Evolutionary conservation across 768 basidiomycete species (phyloP).

Genomic region (Tricholomella constricta): DNA sequence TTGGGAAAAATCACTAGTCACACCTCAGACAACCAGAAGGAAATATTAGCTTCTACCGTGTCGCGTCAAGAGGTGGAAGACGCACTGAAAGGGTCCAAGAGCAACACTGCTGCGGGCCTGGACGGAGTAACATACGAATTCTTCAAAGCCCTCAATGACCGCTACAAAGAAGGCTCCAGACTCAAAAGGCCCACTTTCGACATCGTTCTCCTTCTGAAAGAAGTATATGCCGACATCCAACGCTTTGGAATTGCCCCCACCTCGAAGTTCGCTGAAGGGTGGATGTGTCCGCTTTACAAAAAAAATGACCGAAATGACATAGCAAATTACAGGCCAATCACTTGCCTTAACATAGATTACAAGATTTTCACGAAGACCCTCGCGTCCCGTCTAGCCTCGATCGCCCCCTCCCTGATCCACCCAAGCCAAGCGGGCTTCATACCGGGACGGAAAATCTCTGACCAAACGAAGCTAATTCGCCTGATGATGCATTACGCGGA

Average conservation of each 20-base stretch:
- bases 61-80: constrained; percentile 2
- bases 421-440: constrained; percentile 9
- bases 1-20: background rate
- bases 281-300: constrained; percentile 44
- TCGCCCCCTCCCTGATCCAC: background rate
- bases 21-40: background rate
- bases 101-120: constrained; percentile 17
- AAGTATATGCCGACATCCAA: constrained; percentile 31
- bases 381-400: background rate
- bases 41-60: background rate
- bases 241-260: constrained; percentile 11
- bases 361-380: constrained; percentile 25
- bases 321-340: constrained; percentile 40
- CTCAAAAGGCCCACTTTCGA: constrained; percentile 8
- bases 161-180: constrained; percentile 1
- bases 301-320: constrained; percentile 33
- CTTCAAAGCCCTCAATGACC: constrained; percentile 21
- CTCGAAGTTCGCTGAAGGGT: constrained; percentile 29
- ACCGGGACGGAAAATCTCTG: constrained; percentile 23
- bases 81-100: constrained; percentile 10
- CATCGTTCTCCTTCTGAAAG: constrained; percentile 11
- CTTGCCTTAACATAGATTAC: constrained; percentile 37
- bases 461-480: constrained; percentile 32
- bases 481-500: constrained; percentile 23
- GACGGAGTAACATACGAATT: constrained; percentile 24